Percentiles rank a stretch among this genome's conserved stretches.
Evolutionary conservation across 768 basidiomycete species (phyloP).

Genomic region (Russula sp.): DNA sequence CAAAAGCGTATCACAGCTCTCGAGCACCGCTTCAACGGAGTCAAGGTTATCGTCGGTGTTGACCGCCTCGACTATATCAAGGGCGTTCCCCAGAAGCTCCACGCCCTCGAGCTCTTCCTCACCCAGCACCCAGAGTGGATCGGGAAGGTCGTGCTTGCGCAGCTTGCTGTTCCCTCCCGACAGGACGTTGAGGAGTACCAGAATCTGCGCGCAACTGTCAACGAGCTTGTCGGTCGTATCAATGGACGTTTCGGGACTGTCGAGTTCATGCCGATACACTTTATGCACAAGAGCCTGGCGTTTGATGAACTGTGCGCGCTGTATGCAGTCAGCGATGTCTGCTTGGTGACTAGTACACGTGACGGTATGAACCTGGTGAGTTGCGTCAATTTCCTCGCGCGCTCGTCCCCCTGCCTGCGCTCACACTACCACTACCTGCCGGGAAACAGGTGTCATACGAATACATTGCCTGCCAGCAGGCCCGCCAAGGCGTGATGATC

Average conservation of each 20-base stretch:
- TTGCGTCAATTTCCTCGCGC: constrained; percentile 34
- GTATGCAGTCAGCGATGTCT: constrained; percentile 95
- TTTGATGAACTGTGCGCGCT: constrained; percentile 98
- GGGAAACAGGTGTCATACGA: constrained; percentile 87
- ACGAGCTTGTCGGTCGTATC: constrained; percentile 97
- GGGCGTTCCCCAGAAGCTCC: constrained; percentile 97
- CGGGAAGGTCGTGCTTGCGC: constrained; percentile 95
- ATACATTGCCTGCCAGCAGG: constrained; percentile 93
- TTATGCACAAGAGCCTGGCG: constrained; percentile 92
- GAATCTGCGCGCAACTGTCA: constrained; percentile 91
- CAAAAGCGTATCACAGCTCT: constrained; percentile 74
- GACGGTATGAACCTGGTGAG: constrained; percentile 98
- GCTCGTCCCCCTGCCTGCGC: constrained; percentile 19
- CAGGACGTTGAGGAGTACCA: constrained; percentile 99
- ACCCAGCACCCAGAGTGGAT: constrained; percentile 99
- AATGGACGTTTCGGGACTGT: constrained; percentile 99
- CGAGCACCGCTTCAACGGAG: constrained; percentile 87
- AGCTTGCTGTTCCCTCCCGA: constrained; percentile 94
- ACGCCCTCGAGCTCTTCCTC: constrained; percentile 94
- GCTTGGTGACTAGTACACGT: constrained; percentile 89
- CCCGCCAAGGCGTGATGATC: constrained; percentile 94
- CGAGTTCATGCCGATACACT: constrained; percentile 99
- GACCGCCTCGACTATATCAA: constrained; percentile 99
- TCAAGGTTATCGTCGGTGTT: constrained; percentile 97
- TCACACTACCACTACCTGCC: constrained; percentile 18